phyloP scores from a whole-genome alignment of 106 monocot species.

The Dendrobium nobile region DNA sequence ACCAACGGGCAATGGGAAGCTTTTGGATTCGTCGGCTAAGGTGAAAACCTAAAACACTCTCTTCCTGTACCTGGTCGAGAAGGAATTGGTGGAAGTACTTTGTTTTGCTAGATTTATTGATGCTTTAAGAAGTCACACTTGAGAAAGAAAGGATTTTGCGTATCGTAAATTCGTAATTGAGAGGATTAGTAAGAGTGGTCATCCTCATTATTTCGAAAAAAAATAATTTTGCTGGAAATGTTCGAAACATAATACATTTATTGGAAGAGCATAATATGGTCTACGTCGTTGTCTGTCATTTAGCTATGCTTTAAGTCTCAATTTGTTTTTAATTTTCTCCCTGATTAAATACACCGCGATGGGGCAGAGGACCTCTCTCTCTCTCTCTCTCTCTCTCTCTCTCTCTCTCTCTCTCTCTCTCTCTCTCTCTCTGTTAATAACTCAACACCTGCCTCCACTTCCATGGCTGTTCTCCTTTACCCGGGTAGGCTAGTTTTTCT shows the following conservation, averaged over 20 bases:
- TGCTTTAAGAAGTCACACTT: not conserved
- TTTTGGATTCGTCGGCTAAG: conserved; percentile 32
- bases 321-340: not conserved
- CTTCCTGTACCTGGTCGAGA: not conserved
- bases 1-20: conserved; percentile 25
- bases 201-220: not conserved
- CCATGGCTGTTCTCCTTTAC: not conserved
- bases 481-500: not conserved
- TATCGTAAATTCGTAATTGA: not conserved
- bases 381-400: too few species aligned
- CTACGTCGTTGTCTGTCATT: not conserved
- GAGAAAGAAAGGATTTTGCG: not conserved
- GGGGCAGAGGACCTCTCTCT: not conserved
- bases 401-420: too few species aligned
- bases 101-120: not conserved
- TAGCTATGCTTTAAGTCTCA: not conserved
- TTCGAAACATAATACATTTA: not conserved
- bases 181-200: not conserved
- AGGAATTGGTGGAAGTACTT: not conserved
- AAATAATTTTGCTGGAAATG: not conserved
- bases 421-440: too few species aligned
- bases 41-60: conserved; percentile 4
- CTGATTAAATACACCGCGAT: not conserved
- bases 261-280: not conserved
- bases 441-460: not conserved